phyloP scores from a whole-genome alignment of 352 stramenopile species.

The Phytophthora hybrid region DNA sequence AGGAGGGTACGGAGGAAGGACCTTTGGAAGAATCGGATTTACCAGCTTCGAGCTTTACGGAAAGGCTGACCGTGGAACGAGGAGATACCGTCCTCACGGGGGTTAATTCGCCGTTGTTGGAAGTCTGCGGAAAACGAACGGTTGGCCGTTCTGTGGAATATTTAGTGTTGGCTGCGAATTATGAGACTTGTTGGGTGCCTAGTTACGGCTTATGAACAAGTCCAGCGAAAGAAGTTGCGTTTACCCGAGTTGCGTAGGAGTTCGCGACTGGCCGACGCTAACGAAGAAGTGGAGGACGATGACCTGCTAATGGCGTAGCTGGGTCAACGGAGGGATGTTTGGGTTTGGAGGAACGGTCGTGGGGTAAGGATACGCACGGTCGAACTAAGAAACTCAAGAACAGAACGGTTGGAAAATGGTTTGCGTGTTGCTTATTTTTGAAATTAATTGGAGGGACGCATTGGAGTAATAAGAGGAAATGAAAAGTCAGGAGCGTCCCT shows the following conservation, averaged over 20 bases:
- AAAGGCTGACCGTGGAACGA: neutral
- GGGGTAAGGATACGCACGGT: too few relatives aligned
- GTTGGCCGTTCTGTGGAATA: neutral
- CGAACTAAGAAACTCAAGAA: too few relatives aligned
- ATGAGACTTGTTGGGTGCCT: constrained; percentile 6
- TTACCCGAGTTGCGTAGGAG: constrained; percentile 1
- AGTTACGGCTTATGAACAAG: neutral
- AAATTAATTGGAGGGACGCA: too few relatives aligned
- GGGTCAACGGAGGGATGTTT: too few relatives aligned
- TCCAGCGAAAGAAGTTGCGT: neutral
- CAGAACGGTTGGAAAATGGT: too few relatives aligned
- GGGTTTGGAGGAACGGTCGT: too few relatives aligned
- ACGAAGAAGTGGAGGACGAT: too few relatives aligned
- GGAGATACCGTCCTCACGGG: neutral
- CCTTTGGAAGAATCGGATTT: neutral
- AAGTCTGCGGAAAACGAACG: neutral
- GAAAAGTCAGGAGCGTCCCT: too few relatives aligned
- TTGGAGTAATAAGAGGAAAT: too few relatives aligned
- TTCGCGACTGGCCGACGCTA: neutral
- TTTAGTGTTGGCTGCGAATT: neutral
- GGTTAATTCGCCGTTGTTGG: neutral
- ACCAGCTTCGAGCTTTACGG: neutral
- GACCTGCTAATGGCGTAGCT: too few relatives aligned
- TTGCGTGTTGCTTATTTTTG: too few relatives aligned
- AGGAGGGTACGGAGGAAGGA: neutral